Evolutionary conservation across 768 basidiomycete genomes (phyloP), one percentile per base, ranked within the genome.

Genomic region (Leccinum incarnatum): DNA sequence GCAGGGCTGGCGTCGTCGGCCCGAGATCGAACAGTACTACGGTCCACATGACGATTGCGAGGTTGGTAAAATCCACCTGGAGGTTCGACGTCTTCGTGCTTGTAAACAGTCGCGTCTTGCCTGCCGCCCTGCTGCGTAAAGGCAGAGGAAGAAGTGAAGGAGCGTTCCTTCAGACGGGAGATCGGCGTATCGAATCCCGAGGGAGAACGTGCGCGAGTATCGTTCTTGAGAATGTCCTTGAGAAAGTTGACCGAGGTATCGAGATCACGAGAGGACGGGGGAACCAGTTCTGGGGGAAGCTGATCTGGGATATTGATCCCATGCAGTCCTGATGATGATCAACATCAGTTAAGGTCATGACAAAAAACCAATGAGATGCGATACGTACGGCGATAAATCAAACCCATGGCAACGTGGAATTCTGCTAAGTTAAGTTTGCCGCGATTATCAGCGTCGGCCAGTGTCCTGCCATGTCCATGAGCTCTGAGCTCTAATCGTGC

Each of bases 321-420:
- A 71, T 95, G 97, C 23, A 99, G 80, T 47, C 85, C 95, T 98
- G 46, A 32, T 42, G 19, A 55, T 12, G 4, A 55, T 19, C n/a
- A 17, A 45, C 52, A 32, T 29, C 57, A 52, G 10, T 51, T 54
- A 32, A 32, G 4, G 11, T 32, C 32, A 32, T 4, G 32, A 32
- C 32, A 32, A 32, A 32, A 32, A 14, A 58, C 48, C 54, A 17
- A 55, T 57, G 21, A 56, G 27, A 53, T 27, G 21, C 2, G 49
- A 52, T 61, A 83, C 91, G 65, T 76, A 98, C 96, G 83, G 69
- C 97, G 87, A 75, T 95, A 98, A 68, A 99, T 98, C 55, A 98
- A 78, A 54, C 92, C 94, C 96, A 99, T 99, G 0, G 97, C 97
- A 58, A 98, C 91, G 70, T 98, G 94, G 72, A 99, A 99, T 71